Conservation (phyloP, 202 grass and related monocot genomes). For the Zoysia matrella region DNA sequence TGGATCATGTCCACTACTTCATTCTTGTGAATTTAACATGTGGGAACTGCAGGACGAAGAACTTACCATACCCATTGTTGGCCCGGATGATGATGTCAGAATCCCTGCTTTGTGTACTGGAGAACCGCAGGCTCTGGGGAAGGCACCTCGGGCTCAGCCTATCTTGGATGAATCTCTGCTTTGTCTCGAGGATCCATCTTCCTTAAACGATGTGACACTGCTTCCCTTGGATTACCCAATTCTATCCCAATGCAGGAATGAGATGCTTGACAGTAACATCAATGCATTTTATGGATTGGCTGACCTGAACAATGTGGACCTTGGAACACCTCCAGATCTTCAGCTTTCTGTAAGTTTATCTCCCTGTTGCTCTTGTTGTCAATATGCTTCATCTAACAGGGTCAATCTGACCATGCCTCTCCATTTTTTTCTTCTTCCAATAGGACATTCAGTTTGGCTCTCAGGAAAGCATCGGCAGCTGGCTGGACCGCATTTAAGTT, state of each 20-base stretch:
- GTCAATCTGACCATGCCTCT: slow-evolving; percentile 22
- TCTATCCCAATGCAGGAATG: slow-evolving; percentile 41
- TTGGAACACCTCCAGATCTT: slow-evolving; percentile 67
- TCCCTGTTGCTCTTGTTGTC: slow-evolving; percentile 12
- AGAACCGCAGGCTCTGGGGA: slow-evolving; percentile 42
- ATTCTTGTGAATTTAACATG: slow-evolving; percentile 20
- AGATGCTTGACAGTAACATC: slow-evolving; percentile 29
- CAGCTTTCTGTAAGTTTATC: slow-evolving; percentile 65
- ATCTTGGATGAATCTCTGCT: slow-evolving; percentile 52
- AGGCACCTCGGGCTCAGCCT: slow-evolving; percentile 23
- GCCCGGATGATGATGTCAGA: slow-evolving; percentile 42
- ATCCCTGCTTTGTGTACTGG: slow-evolving; percentile 52
- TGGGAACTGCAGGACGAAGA: slow-evolving; percentile 23
- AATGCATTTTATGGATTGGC: slow-evolving; percentile 35
- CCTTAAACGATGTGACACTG: slow-evolving; percentile 44
- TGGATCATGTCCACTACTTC: neutral
- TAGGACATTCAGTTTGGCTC: slow-evolving; percentile 83
- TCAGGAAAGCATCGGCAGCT: slow-evolving; percentile 71
- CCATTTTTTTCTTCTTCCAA: neutral
- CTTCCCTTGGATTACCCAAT: slow-evolving; percentile 50
- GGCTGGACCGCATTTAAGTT: slow-evolving; percentile 61
- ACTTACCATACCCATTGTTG: slow-evolving; percentile 37
- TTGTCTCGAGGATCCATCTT: slow-evolving; percentile 61
- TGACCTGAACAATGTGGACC: slow-evolving; percentile 52
- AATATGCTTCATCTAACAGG: neutral